Evolutionary conservation across 495 filamentous ascomycete species (phyloP).

Genomic region (Podospora tetraspora): DNA sequence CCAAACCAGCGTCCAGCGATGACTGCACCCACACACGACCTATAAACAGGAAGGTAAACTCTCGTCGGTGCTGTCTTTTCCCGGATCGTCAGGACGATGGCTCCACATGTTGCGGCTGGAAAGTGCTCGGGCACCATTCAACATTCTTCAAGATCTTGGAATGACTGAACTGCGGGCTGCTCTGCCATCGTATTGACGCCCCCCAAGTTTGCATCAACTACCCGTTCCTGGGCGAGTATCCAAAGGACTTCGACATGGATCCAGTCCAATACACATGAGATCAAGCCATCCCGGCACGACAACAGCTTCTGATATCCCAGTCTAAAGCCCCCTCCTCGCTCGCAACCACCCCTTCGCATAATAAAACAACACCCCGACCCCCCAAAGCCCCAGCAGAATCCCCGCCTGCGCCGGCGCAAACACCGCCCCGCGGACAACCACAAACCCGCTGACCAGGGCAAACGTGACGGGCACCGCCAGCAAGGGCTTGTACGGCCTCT

Average conservation of each 20-base stretch:
- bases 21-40: not conserved
- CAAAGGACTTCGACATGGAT: not conserved
- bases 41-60: not conserved
- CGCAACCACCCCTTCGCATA: slow-evolving; percentile 21
- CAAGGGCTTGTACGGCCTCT: slow-evolving; percentile 45
- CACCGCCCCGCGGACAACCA: slow-evolving; percentile 48
- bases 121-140: not conserved
- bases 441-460: slow-evolving; percentile 48
- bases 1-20: not conserved
- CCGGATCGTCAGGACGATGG: not conserved
- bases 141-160: not conserved
- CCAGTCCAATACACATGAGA: not conserved
- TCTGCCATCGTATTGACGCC: too few relatives aligned
- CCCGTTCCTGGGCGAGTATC: not conserved
- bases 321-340: not conserved
- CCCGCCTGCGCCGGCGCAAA: slow-evolving; percentile 48
- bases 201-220: too few relatives aligned
- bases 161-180: too few relatives aligned
- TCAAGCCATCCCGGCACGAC: not conserved
- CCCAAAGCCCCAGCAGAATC: slow-evolving; percentile 43
- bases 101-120: not conserved
- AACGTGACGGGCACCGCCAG: slow-evolving; percentile 45
- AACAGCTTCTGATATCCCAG: not conserved
- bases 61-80: not conserved
- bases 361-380: slow-evolving; percentile 40